phyloP scores from a whole-genome alignment of 2,329 filamentous ascomycete genomes.

The Alternaria incomplexa region DNA sequence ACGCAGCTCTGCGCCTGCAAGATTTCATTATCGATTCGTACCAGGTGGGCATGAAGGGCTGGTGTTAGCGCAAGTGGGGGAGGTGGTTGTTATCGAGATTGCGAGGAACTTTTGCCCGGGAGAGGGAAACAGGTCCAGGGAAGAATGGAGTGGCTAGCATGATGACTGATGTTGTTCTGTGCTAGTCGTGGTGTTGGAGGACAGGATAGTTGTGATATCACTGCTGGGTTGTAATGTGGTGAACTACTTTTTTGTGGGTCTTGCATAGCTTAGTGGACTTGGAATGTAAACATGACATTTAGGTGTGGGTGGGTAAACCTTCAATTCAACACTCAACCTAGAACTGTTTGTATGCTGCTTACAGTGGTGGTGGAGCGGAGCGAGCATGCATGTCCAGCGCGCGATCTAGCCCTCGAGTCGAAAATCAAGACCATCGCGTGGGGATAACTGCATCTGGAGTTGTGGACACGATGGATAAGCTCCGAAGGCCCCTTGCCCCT shows the following conservation, averaged over 20 bases:
- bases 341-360: background rate
- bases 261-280: background rate
- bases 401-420: background rate
- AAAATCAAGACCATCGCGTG: slow-evolving; percentile 1
- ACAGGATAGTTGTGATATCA: background rate
- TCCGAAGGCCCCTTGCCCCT: background rate
- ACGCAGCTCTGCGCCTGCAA: slow-evolving; percentile 17
- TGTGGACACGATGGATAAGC: background rate
- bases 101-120: slow-evolving; percentile 23
- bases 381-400: background rate
- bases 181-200: background rate
- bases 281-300: background rate
- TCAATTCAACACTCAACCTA: background rate
- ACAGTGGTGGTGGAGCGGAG: background rate
- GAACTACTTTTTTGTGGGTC: background rate
- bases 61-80: slow-evolving; percentile 38
- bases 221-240: background rate
- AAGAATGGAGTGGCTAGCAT: background rate
- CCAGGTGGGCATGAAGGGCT: slow-evolving; percentile 20
- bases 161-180: background rate
- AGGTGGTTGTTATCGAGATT: slow-evolving; percentile 18
- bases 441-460: background rate
- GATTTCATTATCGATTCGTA: slow-evolving; percentile 19
- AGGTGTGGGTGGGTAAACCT: background rate
- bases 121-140: slow-evolving; percentile 27